Conservation (phyloP, 2,329 filamentous ascomycete species). For the Diaporthe caulivora region DNA sequence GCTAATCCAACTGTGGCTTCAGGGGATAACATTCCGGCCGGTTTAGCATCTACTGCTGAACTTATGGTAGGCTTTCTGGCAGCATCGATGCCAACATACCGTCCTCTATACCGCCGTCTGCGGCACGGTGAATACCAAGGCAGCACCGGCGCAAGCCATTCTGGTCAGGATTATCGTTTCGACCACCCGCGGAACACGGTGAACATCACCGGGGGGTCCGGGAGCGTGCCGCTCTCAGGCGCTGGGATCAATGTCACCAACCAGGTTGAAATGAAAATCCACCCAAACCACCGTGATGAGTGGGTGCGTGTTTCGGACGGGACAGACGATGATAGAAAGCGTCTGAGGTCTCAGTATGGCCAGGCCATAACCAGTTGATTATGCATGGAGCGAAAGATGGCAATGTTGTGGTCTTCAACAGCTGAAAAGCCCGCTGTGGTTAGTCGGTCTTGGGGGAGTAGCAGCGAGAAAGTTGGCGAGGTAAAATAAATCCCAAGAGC, state of each 20-base stretch:
- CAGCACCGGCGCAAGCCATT: not conserved
- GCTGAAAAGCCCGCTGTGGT: not conserved
- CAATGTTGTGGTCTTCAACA: not conserved
- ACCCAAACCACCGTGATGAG: not conserved
- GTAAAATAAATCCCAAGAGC: too few species aligned
- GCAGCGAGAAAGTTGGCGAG: too few species aligned
- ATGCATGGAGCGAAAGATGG: not conserved
- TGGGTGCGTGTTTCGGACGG: not conserved
- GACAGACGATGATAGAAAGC: not conserved
- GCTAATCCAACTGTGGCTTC: not conserved
- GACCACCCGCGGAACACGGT: not conserved
- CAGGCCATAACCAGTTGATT: not conserved
- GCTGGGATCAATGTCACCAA: not conserved
- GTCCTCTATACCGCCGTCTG: constrained; percentile 38
- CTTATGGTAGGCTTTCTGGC: constrained; percentile 40
- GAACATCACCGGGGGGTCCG: not conserved
- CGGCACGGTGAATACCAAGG: not conserved
- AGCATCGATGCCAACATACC: constrained; percentile 41
- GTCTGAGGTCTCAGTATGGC: not conserved
- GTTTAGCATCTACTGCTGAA: constrained; percentile 36
- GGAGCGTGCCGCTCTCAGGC: not conserved
- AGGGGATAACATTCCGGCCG: constrained; percentile 39
- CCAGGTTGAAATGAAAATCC: not conserved
- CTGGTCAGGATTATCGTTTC: not conserved
- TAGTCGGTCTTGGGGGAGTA: not conserved